Base-by-base conservation (phyloP, 495 filamentous ascomycete species). In the Penicillium tannophilum region DNA sequence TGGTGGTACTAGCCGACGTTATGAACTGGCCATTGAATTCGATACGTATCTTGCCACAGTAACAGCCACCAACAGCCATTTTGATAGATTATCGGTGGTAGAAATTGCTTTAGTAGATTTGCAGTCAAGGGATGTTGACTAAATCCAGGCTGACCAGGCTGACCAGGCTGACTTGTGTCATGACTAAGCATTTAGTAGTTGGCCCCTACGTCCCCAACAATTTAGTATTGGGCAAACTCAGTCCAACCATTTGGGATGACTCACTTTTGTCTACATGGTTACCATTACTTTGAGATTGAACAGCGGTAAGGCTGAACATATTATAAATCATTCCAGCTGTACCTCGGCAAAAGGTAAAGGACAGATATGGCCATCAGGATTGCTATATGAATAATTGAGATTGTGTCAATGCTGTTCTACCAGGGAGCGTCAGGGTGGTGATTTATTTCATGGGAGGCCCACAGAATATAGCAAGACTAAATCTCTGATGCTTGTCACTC, bases 21-120 rank as follows among this genome's bases (percentile, higher is more conserved):
- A 72, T 12, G 41, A 65, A 66, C 41, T 67, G 43, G 53, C 65
- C 66, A 48, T 31, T 71, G 30, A 56, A 69, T 59, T 73, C 49
- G 35, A 73, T 26, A 7, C 57, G 66, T 17, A 74, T 43, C 14
- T 65, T 63, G 28, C 65, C 65, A 60, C 72, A 75, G 51, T 67
- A 72, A 54, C 72, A 75, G 24, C 66, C 49, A 23, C 72, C 72
- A 23, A 56, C 50, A 41, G 58, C 50, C 72, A 74, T 74, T 54
- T 58, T 64, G n/a, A 28, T 28, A 4, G 28, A 28, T 0, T 28
- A 2, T 28, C 4, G 0, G 28, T 36, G 33, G 14, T 12, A 14
- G 3, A 35, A 11, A 12, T 11, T 4, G 9, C 14, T 12, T 11
- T 12, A 12, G 33, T 14, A 12, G 9, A 28, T 2, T 36, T 36